A percentile compares a stretch with the other conserved stretches of the same genome.
Conservation (phyloP, 225 moss, liverwort and hornwort species). For the Bryoerythrophyllum caledonicum region DNA sequence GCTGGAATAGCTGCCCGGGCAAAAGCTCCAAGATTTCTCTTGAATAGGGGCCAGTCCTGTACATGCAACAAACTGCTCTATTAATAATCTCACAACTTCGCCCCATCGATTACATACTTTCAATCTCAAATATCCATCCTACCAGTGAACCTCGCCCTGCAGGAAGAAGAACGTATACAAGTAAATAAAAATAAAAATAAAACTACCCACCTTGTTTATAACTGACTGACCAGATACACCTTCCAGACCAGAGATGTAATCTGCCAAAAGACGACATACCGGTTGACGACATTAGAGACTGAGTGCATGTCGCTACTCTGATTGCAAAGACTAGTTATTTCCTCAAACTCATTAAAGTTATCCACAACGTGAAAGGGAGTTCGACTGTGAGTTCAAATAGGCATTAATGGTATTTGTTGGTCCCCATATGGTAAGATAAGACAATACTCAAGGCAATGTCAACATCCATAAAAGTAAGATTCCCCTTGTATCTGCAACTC, state of each 20-base stretch:
- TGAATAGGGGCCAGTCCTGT: slow-evolving; percentile 47
- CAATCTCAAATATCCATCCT: background rate
- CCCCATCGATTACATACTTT: background rate
- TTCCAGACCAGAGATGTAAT: slow-evolving; percentile 44
- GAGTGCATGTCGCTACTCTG: no score
- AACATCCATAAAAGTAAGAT: no score
- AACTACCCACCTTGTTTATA: slow-evolving; percentile 43
- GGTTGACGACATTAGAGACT: no score
- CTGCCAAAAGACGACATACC: slow-evolving; percentile 34
- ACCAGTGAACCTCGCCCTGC: slow-evolving; percentile 5
- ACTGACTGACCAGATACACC: slow-evolving; percentile 48
- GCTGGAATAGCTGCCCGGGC: slow-evolving; percentile 45
- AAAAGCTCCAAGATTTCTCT: slow-evolving; percentile 36
- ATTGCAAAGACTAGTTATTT: no score
- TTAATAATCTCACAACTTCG: slow-evolving; percentile 1
- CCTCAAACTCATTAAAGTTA: no score
- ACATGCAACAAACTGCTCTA: slow-evolving; percentile 17
- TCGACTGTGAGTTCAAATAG: no score
- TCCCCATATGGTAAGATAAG: no score
- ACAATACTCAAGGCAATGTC: no score
- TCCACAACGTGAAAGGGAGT: background rate
- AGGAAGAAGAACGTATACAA: background rate
- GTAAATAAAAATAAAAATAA: background rate
- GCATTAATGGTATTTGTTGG: no score
- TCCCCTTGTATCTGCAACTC: no score